Percentiles rank a stretch among this genome's conserved stretches.
These are phyloP conservation scores for Coemansia sp. DNA, from an alignment of 192 early-diverging fungal species.

Conservation along the genomic window DNA sequence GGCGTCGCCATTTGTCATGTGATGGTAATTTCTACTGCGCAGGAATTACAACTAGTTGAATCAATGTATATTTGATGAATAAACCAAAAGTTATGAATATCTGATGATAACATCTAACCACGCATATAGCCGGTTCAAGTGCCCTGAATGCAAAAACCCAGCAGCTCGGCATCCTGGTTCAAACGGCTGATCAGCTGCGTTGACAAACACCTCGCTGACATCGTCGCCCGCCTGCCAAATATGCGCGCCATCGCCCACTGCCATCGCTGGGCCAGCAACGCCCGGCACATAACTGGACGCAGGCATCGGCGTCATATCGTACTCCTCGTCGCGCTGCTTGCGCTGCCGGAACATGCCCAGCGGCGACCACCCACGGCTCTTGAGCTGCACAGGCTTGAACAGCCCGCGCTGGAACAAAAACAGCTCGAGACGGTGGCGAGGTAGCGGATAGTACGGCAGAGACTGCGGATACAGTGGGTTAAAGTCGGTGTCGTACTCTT, in stretches of 20 bases:
- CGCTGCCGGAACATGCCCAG: background rate
- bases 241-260: slow-evolving; percentile 13
- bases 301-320: slow-evolving; percentile 33
- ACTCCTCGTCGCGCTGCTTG: slow-evolving; percentile 15
- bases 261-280: background rate
- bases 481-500: slow-evolving; percentile 54
- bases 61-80: too few relatives aligned
- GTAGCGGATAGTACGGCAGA: slow-evolving; percentile 61
- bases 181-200: slow-evolving; percentile 8
- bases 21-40: too few relatives aligned
- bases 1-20: too few relatives aligned
- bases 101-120: slow-evolving; percentile 54
- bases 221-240: slow-evolving; percentile 31
- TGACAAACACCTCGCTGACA: background rate
- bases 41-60: too few relatives aligned
- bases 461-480: slow-evolving; percentile 64
- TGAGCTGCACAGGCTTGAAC: slow-evolving; percentile 32
- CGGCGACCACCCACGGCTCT: background rate
- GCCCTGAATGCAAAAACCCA: slow-evolving; percentile 63
- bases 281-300: slow-evolving; percentile 29
- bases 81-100: background rate
- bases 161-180: slow-evolving; percentile 18
- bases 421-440: slow-evolving; percentile 55
- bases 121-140: slow-evolving; percentile 64
- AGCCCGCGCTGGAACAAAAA: slow-evolving; percentile 58